Evolutionary conservation across 352 stramenopile genomes (phyloP).

Genomic region (Phytophthora multivora): DNA sequence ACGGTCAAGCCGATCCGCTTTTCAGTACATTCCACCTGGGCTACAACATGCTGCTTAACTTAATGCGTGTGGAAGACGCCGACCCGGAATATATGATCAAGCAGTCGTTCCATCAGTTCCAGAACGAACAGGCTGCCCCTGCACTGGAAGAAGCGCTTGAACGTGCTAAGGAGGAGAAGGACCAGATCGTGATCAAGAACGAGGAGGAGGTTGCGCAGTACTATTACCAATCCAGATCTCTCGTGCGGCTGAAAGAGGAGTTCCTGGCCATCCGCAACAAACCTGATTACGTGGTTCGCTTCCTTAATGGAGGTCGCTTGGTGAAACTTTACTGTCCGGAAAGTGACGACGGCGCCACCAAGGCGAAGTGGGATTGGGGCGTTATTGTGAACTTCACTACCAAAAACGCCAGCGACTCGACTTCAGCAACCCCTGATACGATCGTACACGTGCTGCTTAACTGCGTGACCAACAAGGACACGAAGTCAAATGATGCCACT

Average conservation of each 20-base stretch:
- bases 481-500: conserved; percentile 32
- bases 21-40: conserved; percentile 96
- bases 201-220: conserved; percentile 90
- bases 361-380: conserved; percentile 79
- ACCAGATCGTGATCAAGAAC: conserved; percentile 91
- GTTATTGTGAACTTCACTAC: conserved; percentile 89
- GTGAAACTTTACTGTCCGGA: conserved; percentile 78
- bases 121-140: conserved; percentile 84
- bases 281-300: conserved; percentile 92
- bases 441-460: conserved; percentile 85
- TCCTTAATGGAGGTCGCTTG: conserved; percentile 94
- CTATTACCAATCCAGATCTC: conserved; percentile 90
- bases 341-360: conserved; percentile 49
- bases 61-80: conserved; percentile 97
- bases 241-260: conserved; percentile 93
- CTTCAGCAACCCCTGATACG: conserved; percentile 62
- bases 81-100: conserved; percentile 98
- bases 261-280: conserved; percentile 93
- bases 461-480: conserved; percentile 42
- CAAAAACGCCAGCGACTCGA: conserved; percentile 74
- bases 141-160: conserved; percentile 81
- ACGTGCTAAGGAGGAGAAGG: conserved; percentile 78
- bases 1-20: conserved; percentile 73
- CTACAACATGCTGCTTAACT: conserved; percentile 99
- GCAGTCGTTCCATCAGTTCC: conserved; percentile 97